A percentile compares a stretch with the other conserved stretches of the same genome.
Conservation (phyloP, 345 rosid species). For the Punica granatum region DNA sequence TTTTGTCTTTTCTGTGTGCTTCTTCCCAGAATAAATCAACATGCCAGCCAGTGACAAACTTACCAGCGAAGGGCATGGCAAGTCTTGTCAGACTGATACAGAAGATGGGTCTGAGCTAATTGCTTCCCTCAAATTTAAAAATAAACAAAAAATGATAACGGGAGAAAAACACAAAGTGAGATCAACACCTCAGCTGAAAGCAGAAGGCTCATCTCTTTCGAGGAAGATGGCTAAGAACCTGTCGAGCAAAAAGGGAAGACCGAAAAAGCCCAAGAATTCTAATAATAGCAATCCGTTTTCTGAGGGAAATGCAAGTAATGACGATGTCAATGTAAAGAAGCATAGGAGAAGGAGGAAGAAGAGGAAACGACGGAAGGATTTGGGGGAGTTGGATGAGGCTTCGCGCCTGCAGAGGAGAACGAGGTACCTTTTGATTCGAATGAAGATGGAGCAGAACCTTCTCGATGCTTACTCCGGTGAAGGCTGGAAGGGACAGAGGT, state of each 20-base stretch:
- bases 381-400: constrained; percentile 59
- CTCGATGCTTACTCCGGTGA: constrained; percentile 93
- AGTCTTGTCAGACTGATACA: constrained; percentile 12
- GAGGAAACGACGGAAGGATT: constrained; percentile 38
- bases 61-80: constrained; percentile 19
- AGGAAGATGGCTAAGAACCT: constrained; percentile 2
- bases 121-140: constrained; percentile 8
- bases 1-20: no score
- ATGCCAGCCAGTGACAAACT: constrained; percentile 30
- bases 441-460: constrained; percentile 97
- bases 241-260: constrained; percentile 2
- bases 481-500: constrained; percentile 99
- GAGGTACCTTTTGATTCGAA: constrained; percentile 77
- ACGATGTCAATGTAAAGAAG: constrained; percentile 26
- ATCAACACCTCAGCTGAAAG: constrained; percentile 2
- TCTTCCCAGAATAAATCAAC: constrained; percentile 17
- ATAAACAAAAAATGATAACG: neutral
- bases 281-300: neutral
- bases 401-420: constrained; percentile 82
- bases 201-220: constrained; percentile 5
- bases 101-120: constrained; percentile 13
- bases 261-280: constrained; percentile 3
- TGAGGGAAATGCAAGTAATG: constrained; percentile 14
- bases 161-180: neutral
- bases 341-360: constrained; percentile 43